A percentile compares a stretch with the other conserved stretches of the same genome.
Evolutionary conservation across 257 asterid species (phyloP).

Genomic region (Anisodus tanguticus): DNA sequence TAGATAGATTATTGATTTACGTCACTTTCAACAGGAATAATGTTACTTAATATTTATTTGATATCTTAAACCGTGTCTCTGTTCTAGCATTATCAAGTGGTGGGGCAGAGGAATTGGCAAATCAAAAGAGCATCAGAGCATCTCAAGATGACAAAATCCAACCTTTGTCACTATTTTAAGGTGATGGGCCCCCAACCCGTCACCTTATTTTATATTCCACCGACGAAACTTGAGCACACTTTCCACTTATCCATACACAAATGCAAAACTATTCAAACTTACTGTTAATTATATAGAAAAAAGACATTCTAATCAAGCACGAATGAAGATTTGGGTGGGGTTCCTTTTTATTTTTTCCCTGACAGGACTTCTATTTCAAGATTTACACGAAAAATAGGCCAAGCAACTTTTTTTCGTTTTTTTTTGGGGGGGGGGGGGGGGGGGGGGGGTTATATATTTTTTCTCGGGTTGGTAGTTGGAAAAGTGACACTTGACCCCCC

Average conservation of each 20-base stretch:
- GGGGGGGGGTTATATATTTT: too few species aligned
- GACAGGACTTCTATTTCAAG: neutral
- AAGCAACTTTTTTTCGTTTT: neutral
- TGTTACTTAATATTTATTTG: neutral
- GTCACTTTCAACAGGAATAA: too few species aligned
- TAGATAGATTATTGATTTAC: too few species aligned
- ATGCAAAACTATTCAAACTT: neutral
- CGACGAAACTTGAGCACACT: constrained; percentile 37
- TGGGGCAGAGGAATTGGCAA: neutral
- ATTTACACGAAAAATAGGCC: neutral
- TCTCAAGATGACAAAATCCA: neutral
- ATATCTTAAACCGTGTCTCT: constrained; percentile 5
- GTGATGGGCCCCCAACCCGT: neutral
- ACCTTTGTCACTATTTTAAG: neutral
- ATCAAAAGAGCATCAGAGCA: neutral
- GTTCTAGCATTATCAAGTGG: constrained; percentile 14
- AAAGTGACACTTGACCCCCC: constrained; percentile 6
- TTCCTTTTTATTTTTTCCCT: neutral
- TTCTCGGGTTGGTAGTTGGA: neutral
- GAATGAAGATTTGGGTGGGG: neutral
- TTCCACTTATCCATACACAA: too few species aligned
- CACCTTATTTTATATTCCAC: constrained; percentile 30
- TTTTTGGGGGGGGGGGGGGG: too few species aligned
- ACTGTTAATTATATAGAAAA: neutral
- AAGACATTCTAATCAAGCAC: neutral